Conservation (phyloP, 805 yeast species). For the Debaryomyces prosopidis region DNA sequence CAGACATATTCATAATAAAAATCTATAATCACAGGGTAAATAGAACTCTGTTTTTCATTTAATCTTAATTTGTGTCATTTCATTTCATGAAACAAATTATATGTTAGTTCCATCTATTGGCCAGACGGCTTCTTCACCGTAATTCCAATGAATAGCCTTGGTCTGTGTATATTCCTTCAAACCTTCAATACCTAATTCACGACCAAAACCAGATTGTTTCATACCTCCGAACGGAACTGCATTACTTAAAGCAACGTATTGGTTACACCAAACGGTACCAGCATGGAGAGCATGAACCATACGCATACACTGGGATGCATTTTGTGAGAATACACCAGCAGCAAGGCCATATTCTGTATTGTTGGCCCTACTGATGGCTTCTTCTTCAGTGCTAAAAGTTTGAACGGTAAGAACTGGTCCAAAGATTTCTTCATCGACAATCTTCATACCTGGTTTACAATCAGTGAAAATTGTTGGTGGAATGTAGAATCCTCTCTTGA, state of each 20-base stretch:
- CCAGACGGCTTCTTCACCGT: slow-evolving; percentile 12
- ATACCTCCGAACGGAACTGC: slow-evolving; percentile 48
- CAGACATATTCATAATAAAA: too few species aligned
- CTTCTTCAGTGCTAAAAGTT: slow-evolving; percentile 47
- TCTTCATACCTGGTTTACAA: slow-evolving; percentile 46
- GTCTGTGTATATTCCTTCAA: slow-evolving; percentile 33
- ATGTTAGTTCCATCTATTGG: slow-evolving; percentile 11
- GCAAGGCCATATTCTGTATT: slow-evolving; percentile 52
- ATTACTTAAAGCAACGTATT: slow-evolving; percentile 63
- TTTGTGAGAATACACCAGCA: slow-evolving; percentile 47
- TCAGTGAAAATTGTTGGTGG: slow-evolving; percentile 49
- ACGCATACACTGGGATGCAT: slow-evolving; percentile 18
- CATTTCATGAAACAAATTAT: not conserved
- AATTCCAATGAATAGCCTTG: slow-evolving; percentile 24
- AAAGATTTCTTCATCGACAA: slow-evolving; percentile 53
- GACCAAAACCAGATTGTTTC: slow-evolving; percentile 40
- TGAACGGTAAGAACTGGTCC: slow-evolving; percentile 57
- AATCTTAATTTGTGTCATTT: too few species aligned
- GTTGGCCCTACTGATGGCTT: slow-evolving; percentile 50
- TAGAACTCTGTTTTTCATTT: too few species aligned
- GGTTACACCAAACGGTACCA: slow-evolving; percentile 70
- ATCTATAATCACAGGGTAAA: too few species aligned
- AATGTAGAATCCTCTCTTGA: slow-evolving; percentile 48
- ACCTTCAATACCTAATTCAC: slow-evolving; percentile 36
- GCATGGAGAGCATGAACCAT: slow-evolving; percentile 43